A percentile compares a stretch with the other conserved stretches of the same genome.
phyloP scores from a whole-genome alignment of 2,329 filamentous ascomycete genomes.

The Geosmithia morbida region DNA sequence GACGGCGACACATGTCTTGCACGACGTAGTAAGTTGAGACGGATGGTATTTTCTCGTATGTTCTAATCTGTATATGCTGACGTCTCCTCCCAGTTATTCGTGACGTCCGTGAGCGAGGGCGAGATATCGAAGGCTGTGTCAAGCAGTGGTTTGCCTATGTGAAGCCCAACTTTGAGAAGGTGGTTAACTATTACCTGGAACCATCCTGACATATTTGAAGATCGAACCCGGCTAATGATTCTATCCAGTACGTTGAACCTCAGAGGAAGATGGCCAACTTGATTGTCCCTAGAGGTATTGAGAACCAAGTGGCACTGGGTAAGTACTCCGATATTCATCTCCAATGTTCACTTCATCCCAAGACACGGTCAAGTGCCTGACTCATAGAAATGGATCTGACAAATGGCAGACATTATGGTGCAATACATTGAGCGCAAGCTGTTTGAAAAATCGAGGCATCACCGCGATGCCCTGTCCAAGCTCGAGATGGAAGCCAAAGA shows the following conservation, averaged over 20 bases:
- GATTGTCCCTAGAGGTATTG: conserved; percentile 86
- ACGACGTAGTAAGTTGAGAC: conserved; percentile 51
- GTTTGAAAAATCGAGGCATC: conserved; percentile 69
- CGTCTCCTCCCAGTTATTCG: conserved; percentile 46
- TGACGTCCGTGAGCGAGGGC: conserved; percentile 76
- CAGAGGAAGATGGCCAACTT: conserved; percentile 87
- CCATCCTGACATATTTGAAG: too few species aligned
- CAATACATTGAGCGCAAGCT: conserved; percentile 86
- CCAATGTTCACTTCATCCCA: neutral
- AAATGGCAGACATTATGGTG: conserved; percentile 64
- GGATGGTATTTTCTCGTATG: neutral
- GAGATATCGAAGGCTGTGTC: conserved; percentile 89
- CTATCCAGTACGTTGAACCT: conserved; percentile 64
- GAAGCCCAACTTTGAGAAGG: conserved; percentile 88
- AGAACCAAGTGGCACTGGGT: conserved; percentile 86
- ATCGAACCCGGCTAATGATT: too few species aligned
- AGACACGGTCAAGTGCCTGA: neutral
- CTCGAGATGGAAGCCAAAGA: conserved; percentile 61
- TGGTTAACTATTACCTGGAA: conserved; percentile 8
- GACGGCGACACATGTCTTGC: conserved; percentile 90
- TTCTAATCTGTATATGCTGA: conserved; percentile 4
- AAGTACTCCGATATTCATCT: too few species aligned
- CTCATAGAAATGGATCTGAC: neutral
- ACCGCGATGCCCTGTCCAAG: conserved; percentile 63
- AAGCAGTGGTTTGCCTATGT: conserved; percentile 97